Conservation (phyloP, 345 rosid species). For the Populus pruinosa region DNA sequence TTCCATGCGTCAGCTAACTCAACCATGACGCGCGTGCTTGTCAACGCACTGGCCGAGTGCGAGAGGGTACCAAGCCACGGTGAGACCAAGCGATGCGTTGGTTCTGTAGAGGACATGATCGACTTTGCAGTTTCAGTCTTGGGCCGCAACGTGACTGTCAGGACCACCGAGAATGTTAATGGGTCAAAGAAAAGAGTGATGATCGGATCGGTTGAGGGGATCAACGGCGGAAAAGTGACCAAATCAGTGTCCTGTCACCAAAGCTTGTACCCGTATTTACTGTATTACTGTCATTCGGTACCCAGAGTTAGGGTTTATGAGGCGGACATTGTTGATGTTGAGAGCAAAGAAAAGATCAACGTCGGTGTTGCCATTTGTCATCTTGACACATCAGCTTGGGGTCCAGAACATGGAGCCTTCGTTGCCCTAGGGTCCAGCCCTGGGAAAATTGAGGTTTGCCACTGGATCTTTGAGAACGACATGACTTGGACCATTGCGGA, state of each 20-base stretch:
- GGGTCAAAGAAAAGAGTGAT: slow-evolving; percentile 22
- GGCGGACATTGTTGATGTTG: slow-evolving; percentile 21
- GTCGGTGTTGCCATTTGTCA: slow-evolving; percentile 31
- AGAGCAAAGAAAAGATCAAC: slow-evolving; percentile 14
- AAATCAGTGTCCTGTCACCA: slow-evolving; percentile 34
- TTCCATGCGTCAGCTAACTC: slow-evolving; percentile 21
- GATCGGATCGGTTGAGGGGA: slow-evolving; percentile 18
- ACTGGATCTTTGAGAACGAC: slow-evolving; percentile 36
- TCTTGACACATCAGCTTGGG: slow-evolving; percentile 31
- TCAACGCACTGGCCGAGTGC: slow-evolving; percentile 24
- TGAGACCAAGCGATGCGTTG: slow-evolving; percentile 30
- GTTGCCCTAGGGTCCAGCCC: slow-evolving; percentile 27
- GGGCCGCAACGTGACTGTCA: slow-evolving; percentile 17
- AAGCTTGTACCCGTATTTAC: slow-evolving; percentile 28
- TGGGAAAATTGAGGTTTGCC: slow-evolving; percentile 30
- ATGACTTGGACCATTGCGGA: slow-evolving; percentile 30
- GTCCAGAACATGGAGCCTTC: slow-evolving; percentile 27
- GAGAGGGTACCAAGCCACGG: slow-evolving; percentile 25
- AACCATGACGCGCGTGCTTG: slow-evolving; percentile 17
- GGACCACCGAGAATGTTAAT: slow-evolving; percentile 20
- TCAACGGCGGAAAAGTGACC: slow-evolving; percentile 28
- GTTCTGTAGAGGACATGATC: slow-evolving; percentile 28
- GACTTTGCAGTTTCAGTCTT: slow-evolving; percentile 23
- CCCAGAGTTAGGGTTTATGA: slow-evolving; percentile 29
- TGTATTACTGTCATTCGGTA: slow-evolving; percentile 35